phyloP scores from a whole-genome alignment of 2,329 filamentous ascomycete species.

The Penicillium sp. region DNA sequence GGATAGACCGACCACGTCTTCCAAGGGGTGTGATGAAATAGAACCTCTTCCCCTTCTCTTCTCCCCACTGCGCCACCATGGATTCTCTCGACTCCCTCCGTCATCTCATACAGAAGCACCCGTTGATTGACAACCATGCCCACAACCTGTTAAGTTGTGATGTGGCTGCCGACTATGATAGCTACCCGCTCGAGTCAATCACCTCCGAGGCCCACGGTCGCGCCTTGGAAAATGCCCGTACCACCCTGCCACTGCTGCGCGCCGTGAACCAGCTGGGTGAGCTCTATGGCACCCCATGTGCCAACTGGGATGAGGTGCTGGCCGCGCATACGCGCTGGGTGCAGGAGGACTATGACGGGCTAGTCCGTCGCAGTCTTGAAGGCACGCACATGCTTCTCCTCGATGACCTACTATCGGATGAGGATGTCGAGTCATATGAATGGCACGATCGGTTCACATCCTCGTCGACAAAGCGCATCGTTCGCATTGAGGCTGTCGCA shows the following conservation, averaged over 20 bases:
- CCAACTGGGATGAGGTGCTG: constrained; percentile 66
- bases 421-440: constrained; percentile 62
- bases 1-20: not conserved
- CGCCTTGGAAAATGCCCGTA: constrained; percentile 67
- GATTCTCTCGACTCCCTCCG: constrained; percentile 40
- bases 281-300: constrained; percentile 65
- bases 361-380: constrained; percentile 69
- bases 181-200: constrained; percentile 64
- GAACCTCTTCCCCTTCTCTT: constrained; percentile 12
- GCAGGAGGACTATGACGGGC: constrained; percentile 58
- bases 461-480: constrained; percentile 72
- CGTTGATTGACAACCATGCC: constrained; percentile 57
- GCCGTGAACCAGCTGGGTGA: constrained; percentile 71
- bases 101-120: constrained; percentile 46
- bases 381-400: constrained; percentile 77
- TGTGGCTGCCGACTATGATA: constrained; percentile 40
- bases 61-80: constrained; percentile 28
- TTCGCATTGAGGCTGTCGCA: constrained; percentile 77
- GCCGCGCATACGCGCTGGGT: constrained; percentile 56
- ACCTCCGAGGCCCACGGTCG: constrained; percentile 74
- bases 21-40: not conserved
- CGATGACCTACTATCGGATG: constrained; percentile 73
- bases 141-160: constrained; percentile 51
- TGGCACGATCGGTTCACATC: constrained; percentile 72
- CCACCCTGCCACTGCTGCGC: constrained; percentile 71